These are phyloP conservation scores for Punica granatum DNA, from an alignment of 345 rosid species.

Conservation along the genomic window DNA sequence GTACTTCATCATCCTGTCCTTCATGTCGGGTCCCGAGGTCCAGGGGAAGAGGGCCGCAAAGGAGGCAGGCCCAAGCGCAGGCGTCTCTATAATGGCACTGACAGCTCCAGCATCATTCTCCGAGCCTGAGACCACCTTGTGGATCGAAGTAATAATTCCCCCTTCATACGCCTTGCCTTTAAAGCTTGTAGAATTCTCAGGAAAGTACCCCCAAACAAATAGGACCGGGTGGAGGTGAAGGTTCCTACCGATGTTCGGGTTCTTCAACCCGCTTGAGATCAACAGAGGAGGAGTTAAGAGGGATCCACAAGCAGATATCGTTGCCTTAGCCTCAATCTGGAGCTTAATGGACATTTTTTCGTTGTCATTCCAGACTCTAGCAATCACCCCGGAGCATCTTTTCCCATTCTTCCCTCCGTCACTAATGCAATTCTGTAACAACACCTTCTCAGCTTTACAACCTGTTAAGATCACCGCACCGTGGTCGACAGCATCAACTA, in stretches of 20 bases:
- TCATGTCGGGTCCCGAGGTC: constrained; percentile 55
- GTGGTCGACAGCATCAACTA: constrained; percentile 18
- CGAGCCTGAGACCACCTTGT: constrained; percentile 31
- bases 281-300: constrained; percentile 17
- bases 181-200: constrained; percentile 4
- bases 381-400: constrained; percentile 14
- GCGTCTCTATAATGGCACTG: constrained; percentile 46
- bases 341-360: constrained; percentile 9
- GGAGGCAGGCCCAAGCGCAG: constrained; percentile 54
- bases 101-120: constrained; percentile 8
- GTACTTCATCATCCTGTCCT: constrained; percentile 46
- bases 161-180: constrained; percentile 33
- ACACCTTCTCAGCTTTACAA: constrained; percentile 17
- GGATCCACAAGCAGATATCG: constrained; percentile 19
- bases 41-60: constrained; percentile 50
- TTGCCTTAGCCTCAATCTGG: constrained; percentile 17
- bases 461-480: constrained; percentile 17
- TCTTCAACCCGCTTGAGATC: constrained; percentile 20
- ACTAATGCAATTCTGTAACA: constrained; percentile 1
- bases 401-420: neutral
- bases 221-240: constrained; percentile 14
- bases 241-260: constrained; percentile 17
- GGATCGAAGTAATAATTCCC: constrained; percentile 58
- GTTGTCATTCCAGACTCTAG: neutral
- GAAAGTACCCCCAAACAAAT: constrained; percentile 20